phyloP scores from a whole-genome alignment of 129 eudicot genomes.

The Tagetes erecta region DNA sequence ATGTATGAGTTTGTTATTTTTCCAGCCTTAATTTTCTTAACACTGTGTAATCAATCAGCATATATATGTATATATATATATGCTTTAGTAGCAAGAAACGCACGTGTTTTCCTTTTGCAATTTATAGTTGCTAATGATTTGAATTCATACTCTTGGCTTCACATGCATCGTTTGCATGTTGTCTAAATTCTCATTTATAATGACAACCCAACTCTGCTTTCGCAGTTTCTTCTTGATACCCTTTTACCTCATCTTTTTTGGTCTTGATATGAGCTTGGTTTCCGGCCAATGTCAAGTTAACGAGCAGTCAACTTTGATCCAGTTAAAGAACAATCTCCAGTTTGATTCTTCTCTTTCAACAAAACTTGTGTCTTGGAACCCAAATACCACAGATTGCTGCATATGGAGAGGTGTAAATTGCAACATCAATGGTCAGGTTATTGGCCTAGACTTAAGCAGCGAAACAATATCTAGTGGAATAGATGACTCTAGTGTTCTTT shows the following conservation, averaged over 20 bases:
- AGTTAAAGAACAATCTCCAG: constrained; percentile 27
- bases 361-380: constrained; percentile 24
- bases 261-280: constrained; percentile 16
- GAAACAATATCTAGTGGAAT: constrained; percentile 4
- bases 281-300: constrained; percentile 39
- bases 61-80: too few relatives aligned
- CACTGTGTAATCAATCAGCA: too few relatives aligned
- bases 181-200: constrained; percentile 25
- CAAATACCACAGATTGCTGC: constrained; percentile 18
- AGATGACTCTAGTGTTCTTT: constrained; percentile 8
- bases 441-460: constrained; percentile 18
- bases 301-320: constrained; percentile 44
- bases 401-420: constrained; percentile 15
- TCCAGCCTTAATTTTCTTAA: too few relatives aligned
- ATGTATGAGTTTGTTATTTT: too few relatives aligned
- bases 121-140: too few relatives aligned
- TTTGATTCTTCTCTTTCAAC: constrained; percentile 30
- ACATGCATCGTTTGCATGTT: neutral
- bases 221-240: constrained; percentile 27
- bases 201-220: constrained; percentile 35
- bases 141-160: too few relatives aligned
- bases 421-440: neutral
- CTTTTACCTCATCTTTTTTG: neutral
- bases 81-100: too few relatives aligned
- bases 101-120: too few relatives aligned